Evolutionary conservation across 768 basidiomycete species (phyloP).

Genomic region (Tylopilus balloui): DNA sequence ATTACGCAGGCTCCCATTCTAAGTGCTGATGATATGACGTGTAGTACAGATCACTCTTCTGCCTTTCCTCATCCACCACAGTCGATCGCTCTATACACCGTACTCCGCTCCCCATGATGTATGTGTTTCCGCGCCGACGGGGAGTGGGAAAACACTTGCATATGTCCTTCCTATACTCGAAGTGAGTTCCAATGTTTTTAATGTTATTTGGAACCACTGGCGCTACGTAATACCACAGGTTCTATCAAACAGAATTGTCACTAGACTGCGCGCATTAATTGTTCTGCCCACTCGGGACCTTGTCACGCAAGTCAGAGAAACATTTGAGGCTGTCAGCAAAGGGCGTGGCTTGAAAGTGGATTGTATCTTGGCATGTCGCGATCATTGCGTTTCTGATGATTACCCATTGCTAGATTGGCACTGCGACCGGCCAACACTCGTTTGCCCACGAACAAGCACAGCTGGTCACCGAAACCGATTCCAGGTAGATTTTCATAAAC

Average conservation of each 20-base stretch:
- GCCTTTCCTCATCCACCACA: conserved; percentile 65
- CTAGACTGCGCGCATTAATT: conserved; percentile 80
- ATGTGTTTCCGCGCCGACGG: conserved; percentile 95
- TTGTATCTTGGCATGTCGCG: neutral
- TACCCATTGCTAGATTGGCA: conserved; percentile 55
- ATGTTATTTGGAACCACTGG: neutral
- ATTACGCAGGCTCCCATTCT: neutral
- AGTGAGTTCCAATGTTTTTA: conserved; percentile 36
- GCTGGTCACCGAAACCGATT: conserved; percentile 58
- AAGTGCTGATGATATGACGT: conserved; percentile 15
- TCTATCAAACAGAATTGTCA: conserved; percentile 69
- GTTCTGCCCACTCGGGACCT: conserved; percentile 93
- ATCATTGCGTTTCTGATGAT: neutral
- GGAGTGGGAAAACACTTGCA: conserved; percentile 96
- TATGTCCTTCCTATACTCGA: conserved; percentile 93
- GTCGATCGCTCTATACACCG: conserved; percentile 56
- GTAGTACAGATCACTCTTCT: conserved; percentile 86
- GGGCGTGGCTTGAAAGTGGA: conserved; percentile 82
- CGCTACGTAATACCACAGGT: conserved; percentile 40
- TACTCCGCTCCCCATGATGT: conserved; percentile 70
- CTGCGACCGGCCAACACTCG: conserved; percentile 90
- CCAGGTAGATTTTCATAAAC: conserved; percentile 38
- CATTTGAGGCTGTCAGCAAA: conserved; percentile 78
- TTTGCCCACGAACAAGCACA: conserved; percentile 88
- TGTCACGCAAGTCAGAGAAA: conserved; percentile 88